phyloP scores from a whole-genome alignment of 169 alveolate species.

The Besnoitia besnoiti region DNA sequence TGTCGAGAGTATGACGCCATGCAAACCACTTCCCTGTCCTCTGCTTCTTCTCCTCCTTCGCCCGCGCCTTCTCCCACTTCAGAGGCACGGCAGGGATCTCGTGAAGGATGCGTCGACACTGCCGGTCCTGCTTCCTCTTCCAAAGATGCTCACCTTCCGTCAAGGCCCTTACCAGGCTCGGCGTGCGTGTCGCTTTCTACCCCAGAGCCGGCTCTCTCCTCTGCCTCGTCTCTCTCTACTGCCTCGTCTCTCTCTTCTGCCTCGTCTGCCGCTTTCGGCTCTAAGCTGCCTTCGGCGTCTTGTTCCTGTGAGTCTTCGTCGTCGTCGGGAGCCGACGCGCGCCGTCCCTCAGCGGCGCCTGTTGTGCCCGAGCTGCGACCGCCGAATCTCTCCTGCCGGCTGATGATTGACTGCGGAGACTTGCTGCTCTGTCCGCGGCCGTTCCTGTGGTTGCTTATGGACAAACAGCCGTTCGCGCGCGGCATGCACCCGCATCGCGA shows the following conservation, averaged over 20 bases:
- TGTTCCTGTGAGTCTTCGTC: neutral
- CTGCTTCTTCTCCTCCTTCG: neutral
- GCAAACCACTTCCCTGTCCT: neutral
- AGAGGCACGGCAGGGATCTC: too few species aligned
- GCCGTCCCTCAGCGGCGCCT: too few species aligned
- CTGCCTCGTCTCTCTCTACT: neutral
- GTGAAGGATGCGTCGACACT: too few species aligned
- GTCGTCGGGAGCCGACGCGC: too few species aligned
- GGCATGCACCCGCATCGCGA: slow-evolving; percentile 23
- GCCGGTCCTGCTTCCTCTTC: too few species aligned
- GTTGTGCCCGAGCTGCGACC: neutral
- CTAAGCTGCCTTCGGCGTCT: neutral
- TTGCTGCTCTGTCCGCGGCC: slow-evolving; percentile 50
- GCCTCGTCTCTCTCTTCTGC: neutral
- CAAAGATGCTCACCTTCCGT: too few species aligned
- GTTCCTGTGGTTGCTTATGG: slow-evolving; percentile 16
- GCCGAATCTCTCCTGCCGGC: slow-evolving; percentile 45
- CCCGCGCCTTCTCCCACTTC: too few species aligned
- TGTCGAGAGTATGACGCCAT: neutral
- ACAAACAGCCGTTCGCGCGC: neutral
- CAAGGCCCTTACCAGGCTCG: neutral
- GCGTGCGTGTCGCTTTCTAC: neutral
- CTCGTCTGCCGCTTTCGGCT: neutral
- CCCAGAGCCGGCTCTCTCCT: neutral
- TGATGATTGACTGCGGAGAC: slow-evolving; percentile 45